A percentile compares a stretch with the other conserved stretches of the same genome.
phyloP scores from a whole-genome alignment of 139 green algal genomes.

The Chlamydomonas incerta region DNA sequence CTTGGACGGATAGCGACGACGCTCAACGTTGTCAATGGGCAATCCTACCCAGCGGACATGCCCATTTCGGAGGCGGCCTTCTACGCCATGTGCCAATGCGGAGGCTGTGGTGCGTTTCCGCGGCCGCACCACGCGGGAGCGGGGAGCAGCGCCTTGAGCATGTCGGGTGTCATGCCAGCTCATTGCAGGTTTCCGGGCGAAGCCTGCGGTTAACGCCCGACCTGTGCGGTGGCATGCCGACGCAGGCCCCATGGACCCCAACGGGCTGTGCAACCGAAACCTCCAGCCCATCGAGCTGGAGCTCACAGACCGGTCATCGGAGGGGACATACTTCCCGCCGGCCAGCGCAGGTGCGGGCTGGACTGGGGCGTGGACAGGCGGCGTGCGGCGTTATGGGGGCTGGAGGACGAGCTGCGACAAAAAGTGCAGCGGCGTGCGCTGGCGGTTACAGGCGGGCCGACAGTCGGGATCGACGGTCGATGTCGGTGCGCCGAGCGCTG shows the following conservation, averaged over 20 bases:
- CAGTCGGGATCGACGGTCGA: too few relatives aligned
- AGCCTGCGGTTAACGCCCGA: not conserved
- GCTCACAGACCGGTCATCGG: constrained; percentile 34
- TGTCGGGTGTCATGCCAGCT: not conserved
- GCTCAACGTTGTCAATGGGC: constrained; percentile 33
- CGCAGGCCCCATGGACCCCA: constrained; percentile 29
- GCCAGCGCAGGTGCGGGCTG: constrained; percentile 2
- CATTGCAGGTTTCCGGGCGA: too few relatives aligned
- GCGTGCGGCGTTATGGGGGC: too few relatives aligned
- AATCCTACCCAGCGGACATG: constrained; percentile 23
- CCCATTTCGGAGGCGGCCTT: constrained; percentile 19
- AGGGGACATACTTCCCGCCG: constrained; percentile 31
- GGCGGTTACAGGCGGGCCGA: too few relatives aligned
- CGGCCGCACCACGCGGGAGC: too few relatives aligned
- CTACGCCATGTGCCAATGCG: constrained; percentile 39
- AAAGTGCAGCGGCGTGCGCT: too few relatives aligned
- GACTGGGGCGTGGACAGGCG: too few relatives aligned
- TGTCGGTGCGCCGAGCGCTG: too few relatives aligned
- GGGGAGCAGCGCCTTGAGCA: not conserved
- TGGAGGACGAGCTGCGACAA: too few relatives aligned
- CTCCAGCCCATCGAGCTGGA: constrained; percentile 24
- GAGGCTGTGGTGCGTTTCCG: constrained; percentile 35
- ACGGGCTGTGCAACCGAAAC: not conserved
- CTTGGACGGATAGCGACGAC: constrained; percentile 26
- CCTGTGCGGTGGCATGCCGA: not conserved